These are phyloP conservation scores for Potentilla sterilis DNA, from an alignment of 306 rosid genomes.

Conservation along the genomic window DNA sequence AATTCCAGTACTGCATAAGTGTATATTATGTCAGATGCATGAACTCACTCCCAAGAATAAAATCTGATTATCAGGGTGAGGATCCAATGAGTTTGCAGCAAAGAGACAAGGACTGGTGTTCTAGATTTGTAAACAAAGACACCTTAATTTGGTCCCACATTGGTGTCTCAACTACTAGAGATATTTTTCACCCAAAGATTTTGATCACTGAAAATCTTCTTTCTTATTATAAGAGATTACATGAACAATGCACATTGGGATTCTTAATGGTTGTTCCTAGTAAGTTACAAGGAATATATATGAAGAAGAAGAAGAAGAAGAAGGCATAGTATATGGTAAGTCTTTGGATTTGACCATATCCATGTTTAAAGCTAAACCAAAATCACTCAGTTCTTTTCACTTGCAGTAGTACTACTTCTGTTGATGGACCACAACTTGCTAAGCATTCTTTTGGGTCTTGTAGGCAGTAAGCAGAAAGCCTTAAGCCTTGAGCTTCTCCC, in stretches of 20 bases:
- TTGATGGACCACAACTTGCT: conserved; percentile 84
- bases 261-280: conserved; percentile 56
- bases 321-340: conserved; percentile 41
- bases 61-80: conserved; percentile 32
- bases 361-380: conserved; percentile 31
- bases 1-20: conserved; percentile 34
- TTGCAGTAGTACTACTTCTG: conserved; percentile 39
- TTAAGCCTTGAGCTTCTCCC: conserved; percentile 59
- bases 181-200: conserved; percentile 28
- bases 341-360: conserved; percentile 45
- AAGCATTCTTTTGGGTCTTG: conserved; percentile 80
- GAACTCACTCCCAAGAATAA: conserved; percentile 32
- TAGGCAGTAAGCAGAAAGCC: conserved; percentile 63
- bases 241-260: conserved; percentile 64
- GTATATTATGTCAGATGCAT: conserved; percentile 36
- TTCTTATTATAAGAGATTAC: conserved; percentile 69
- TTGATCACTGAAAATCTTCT: conserved; percentile 35
- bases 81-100: conserved; percentile 42
- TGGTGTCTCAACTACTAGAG: conserved; percentile 59
- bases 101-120: conserved; percentile 49
- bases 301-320: conserved; percentile 22
- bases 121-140: conserved; percentile 57
- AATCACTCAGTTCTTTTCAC: conserved; percentile 67
- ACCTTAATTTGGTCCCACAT: conserved; percentile 53
- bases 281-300: conserved; percentile 44